Evolutionary conservation across 495 filamentous ascomycete genomes (phyloP), one percentile per base, ranked within the genome.

Genomic region (Penicillium ucsense): DNA sequence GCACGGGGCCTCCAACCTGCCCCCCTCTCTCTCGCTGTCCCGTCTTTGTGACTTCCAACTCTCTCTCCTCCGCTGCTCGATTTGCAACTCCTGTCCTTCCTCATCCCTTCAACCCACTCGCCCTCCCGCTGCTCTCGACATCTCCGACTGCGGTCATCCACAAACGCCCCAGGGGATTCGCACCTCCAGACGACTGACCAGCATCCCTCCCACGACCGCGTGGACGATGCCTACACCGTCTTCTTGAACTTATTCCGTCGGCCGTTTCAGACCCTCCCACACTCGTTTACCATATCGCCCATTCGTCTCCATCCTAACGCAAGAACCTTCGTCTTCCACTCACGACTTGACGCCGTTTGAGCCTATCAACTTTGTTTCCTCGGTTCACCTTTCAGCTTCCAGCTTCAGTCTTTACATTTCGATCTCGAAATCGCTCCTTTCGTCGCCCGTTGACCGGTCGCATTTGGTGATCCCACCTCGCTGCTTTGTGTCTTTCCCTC

Each of bases 271-370:
- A 20, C 20, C 20, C 20, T 32, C 46, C 41, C 39, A 60, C 51
- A 56, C 58, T 60, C 55, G 42, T 57, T 66, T 52, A 33, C 43
- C 43, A 20, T 20, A 20, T 20, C 8, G 42, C n/a, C n/a, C 12
- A n/a, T 32, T 29, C 40, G 31, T 6, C 48, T 6, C 48, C 34
- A 35, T 35, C 34, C 2, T 20, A 20, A 20, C 20, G 20, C 1
- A 20, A 20, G 20, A 1, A 20, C 20, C 20, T 20, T 2, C 20
- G 20, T 20, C 20, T 48, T 30, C 7, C 59, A 57, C 64, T 63
- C 64, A 64, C 64, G 65, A 70, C 68, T 70, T 63, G 66, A 70
- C 65, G 68, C 61, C 49, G 56, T 50, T 61, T 51, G 65, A 69
- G 66, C 63, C 41, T 53, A 42, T 34, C 50, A 61, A 63, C 48